A percentile compares a stretch with the other conserved stretches of the same genome.
Evolutionary conservation across 129 eudicot species (phyloP).

Genomic region (Escallonia herrerae): DNA sequence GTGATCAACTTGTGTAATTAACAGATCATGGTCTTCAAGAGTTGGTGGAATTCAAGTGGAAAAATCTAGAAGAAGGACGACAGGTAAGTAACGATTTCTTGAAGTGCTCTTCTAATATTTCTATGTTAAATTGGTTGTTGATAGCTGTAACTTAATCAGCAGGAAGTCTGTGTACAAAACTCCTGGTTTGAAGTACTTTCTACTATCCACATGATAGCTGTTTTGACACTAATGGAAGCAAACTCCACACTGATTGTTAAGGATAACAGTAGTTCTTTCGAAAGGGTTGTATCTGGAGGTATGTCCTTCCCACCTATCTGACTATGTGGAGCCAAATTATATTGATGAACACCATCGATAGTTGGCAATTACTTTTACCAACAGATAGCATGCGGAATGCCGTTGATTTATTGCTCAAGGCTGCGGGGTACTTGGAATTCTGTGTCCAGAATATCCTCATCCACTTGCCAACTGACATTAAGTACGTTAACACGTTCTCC

Average conservation of each 20-base stretch:
- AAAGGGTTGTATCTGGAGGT: constrained; percentile 67
- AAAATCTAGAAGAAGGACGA: constrained; percentile 45
- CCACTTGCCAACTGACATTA: constrained; percentile 57
- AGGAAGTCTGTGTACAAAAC: constrained; percentile 67
- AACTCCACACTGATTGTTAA: constrained; percentile 44
- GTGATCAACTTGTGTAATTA: constrained; percentile 4
- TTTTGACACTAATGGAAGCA: constrained; percentile 69
- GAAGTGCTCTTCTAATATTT: background rate
- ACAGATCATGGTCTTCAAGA: constrained; percentile 61
- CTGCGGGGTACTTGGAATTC: constrained; percentile 74
- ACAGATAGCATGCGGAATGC: constrained; percentile 73
- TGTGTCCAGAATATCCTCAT: constrained; percentile 47
- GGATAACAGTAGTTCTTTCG: constrained; percentile 30
- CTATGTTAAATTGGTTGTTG: background rate
- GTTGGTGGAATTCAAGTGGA: constrained; percentile 81
- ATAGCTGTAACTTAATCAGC: constrained; percentile 16
- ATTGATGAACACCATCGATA: background rate
- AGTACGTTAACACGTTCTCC: constrained; percentile 28
- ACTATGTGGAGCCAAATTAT: background rate
- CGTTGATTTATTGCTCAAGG: constrained; percentile 79
- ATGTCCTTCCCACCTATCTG: background rate
- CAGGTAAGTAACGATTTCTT: constrained; percentile 39
- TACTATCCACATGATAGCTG: constrained; percentile 84
- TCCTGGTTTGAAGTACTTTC: constrained; percentile 77
- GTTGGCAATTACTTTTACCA: background rate